Percentiles rank a stretch among this genome's conserved stretches.
These are phyloP conservation scores for Epichloe baconii DNA, from an alignment of 2,329 filamentous ascomycete species.

Conservation along the genomic window DNA sequence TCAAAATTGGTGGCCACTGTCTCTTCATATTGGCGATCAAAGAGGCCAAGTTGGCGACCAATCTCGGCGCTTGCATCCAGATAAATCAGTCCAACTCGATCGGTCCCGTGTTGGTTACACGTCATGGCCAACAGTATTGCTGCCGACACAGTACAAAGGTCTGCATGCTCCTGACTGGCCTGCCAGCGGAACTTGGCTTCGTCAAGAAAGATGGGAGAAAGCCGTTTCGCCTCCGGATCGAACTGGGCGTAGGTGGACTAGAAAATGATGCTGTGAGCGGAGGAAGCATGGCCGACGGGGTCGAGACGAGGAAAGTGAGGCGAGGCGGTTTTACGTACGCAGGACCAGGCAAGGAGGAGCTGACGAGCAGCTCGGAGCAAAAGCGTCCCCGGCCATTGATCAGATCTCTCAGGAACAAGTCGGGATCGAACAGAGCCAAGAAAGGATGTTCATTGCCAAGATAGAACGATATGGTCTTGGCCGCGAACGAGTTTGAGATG, in stretches of 20 bases:
- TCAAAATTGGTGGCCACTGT: neutral
- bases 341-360: neutral
- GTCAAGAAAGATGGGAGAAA: neutral
- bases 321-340: neutral
- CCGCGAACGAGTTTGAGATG: neutral
- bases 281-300: neutral
- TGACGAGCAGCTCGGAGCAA: constrained; percentile 1
- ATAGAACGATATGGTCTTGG: neutral
- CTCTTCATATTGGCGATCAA: neutral
- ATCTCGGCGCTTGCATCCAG: neutral
- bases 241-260: neutral
- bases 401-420: constrained; percentile 1
- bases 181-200: neutral
- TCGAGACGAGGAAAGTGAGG: neutral
- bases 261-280: neutral
- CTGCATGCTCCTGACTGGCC: neutral
- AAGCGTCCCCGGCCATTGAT: neutral
- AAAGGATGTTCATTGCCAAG: neutral
- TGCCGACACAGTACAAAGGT: neutral
- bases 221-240: neutral
- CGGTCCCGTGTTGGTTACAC: neutral
- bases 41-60: neutral
- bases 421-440: neutral
- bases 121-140: neutral
- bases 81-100: neutral